A percentile compares a stretch with the other conserved stretches of the same genome.
phyloP scores from a whole-genome alignment of 192 early-diverging fungal genomes.

The Chytriomyces confervae region DNA sequence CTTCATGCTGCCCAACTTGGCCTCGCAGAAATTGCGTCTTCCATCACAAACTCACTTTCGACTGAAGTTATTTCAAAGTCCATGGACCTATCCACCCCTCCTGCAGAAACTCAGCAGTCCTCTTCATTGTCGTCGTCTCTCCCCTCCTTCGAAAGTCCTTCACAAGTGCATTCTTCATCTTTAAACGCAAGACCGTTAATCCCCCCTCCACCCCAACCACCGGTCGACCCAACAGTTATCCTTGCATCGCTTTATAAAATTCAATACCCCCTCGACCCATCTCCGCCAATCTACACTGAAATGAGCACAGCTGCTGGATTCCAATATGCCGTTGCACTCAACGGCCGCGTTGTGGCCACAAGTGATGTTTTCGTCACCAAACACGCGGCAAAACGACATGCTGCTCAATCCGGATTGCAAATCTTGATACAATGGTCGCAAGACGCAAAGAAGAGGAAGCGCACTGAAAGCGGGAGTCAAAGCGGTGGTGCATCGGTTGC shows the following conservation, averaged over 20 bases:
- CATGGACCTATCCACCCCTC: background rate
- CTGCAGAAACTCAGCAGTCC: background rate
- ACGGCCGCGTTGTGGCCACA: slow-evolving; percentile 9
- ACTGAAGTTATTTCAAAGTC: background rate
- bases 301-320: background rate
- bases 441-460: background rate
- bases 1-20: background rate
- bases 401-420: background rate
- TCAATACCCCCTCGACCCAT: background rate
- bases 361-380: background rate
- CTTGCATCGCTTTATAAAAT: background rate
- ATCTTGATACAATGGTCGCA: background rate
- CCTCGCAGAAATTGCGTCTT: slow-evolving; percentile 1
- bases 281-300: slow-evolving; percentile 8
- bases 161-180: background rate
- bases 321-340: slow-evolving; percentile 7
- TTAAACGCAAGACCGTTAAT: background rate
- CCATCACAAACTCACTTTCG: background rate
- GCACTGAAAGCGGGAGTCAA: background rate
- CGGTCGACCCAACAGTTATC: background rate
- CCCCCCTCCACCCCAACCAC: background rate
- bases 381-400: background rate
- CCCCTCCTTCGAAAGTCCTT: background rate
- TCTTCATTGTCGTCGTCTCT: background rate
- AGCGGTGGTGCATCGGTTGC: background rate